These are phyloP conservation scores for Carallia pectinifolia DNA, from an alignment of 345 rosid species.

Conservation along the genomic window DNA sequence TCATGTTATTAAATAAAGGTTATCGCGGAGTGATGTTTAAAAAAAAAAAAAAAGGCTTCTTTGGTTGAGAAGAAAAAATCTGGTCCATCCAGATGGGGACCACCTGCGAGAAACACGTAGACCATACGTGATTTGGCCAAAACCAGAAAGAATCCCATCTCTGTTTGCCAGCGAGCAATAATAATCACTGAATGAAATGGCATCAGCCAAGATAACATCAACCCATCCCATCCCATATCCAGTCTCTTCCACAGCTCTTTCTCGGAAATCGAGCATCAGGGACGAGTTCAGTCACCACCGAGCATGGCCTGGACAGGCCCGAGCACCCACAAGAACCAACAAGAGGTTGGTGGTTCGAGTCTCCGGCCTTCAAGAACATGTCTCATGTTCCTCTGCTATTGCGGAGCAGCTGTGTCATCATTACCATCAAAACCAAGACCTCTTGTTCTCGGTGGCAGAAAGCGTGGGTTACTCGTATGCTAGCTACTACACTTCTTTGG, in stretches of 20 bases:
- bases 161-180: no score
- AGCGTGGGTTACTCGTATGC: slow-evolving; percentile 70
- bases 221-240: slow-evolving; percentile 20
- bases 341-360: slow-evolving; percentile 19
- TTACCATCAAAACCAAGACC: slow-evolving; percentile 23
- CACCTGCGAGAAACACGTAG: neutral
- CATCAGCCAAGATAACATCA: slow-evolving; percentile 22
- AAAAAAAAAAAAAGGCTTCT: neutral
- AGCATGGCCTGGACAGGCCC: slow-evolving; percentile 25
- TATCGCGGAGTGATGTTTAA: no score
- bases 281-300: slow-evolving; percentile 3
- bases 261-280: slow-evolving; percentile 16
- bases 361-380: slow-evolving; percentile 30
- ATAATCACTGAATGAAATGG: slow-evolving; percentile 22
- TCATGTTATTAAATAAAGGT: no score
- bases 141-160: no score
- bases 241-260: slow-evolving; percentile 7
- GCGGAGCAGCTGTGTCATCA: slow-evolving; percentile 21
- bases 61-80: neutral
- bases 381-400: slow-evolving; percentile 20
- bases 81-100: slow-evolving; percentile 19
- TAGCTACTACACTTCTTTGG: slow-evolving; percentile 92
- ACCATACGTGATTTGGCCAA: no score
- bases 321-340: slow-evolving; percentile 10
- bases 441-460: slow-evolving; percentile 50